Evolutionary conservation across 305 asterid genomes (phyloP), one percentile per base, ranked within the genome.

Genomic region (Plantago lanceolata): DNA sequence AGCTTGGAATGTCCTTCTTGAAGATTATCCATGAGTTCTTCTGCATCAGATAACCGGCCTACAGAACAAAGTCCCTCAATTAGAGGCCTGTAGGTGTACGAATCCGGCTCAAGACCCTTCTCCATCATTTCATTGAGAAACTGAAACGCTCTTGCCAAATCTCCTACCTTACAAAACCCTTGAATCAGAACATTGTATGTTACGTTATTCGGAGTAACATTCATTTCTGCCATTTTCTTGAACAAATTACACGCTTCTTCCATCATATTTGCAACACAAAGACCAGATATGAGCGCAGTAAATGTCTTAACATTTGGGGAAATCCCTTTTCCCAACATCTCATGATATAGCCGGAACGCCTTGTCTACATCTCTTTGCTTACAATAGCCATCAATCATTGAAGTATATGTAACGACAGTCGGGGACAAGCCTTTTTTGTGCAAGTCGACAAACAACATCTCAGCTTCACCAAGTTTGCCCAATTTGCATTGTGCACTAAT

Each of bases 171-270:
- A 72, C 95, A 89, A 63, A 75, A 44, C 45, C 96, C 98, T 68
- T 92, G 93, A 60, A 92, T 85, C 72, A 89, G 75, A 54, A 89
- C 86, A 67, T 87, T 89, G 69, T 88, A 91, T 12, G 95, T 86
- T 59, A 85, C 79, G 82, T 86, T 89, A 54, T 77, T 86, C 18
- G 94, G 95, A 57, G 66, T 64, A 45, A 83, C 82, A 61, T 79
- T 79, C 79, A 70, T 71, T 71, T 82, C 82, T 17, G 48, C 63
- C 98, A 91, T 91, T 63, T 58, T 57, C 26, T 72, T 61, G 68
- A 88, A 82, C 58, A 79, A 52, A 20, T 73, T 70, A 48, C 76
- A 69, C n/a, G 98, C 96, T 79, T 86, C 95, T 48, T 31, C 68
- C 73, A 85, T 68, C 86, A 71, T 73, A 67, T 79, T 81, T 67